Conservation (phyloP, 495 filamentous ascomycete species). For the Hyaloscypha variabilis region DNA sequence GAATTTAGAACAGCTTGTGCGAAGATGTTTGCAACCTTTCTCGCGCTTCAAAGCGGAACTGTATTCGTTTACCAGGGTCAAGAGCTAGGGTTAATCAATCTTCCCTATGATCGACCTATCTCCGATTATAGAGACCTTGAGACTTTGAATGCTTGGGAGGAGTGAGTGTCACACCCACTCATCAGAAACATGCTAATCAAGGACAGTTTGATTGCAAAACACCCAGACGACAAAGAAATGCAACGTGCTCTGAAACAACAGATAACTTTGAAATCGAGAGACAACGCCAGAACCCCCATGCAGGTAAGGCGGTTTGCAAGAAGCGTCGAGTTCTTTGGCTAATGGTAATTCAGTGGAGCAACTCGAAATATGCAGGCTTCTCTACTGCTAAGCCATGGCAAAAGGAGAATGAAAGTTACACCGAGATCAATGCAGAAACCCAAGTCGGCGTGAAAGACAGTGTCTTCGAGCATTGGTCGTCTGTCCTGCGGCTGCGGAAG, state of each 20-base stretch:
- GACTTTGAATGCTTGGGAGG: slow-evolving; percentile 58
- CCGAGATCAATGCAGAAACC: slow-evolving; percentile 49
- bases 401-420: slow-evolving; percentile 56
- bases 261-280: slow-evolving; percentile 54
- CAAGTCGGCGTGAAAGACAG: slow-evolving; percentile 44
- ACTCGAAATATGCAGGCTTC: slow-evolving; percentile 52
- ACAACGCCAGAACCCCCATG: slow-evolving; percentile 62
- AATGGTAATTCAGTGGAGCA: slow-evolving; percentile 46
- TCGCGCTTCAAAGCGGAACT: slow-evolving; percentile 63
- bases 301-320: slow-evolving; percentile 35
- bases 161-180: slow-evolving; percentile 13
- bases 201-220: slow-evolving; percentile 7
- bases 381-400: slow-evolving; percentile 56
- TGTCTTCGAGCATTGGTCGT: slow-evolving; percentile 50
- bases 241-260: slow-evolving; percentile 11
- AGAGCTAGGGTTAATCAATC: slow-evolving; percentile 75
- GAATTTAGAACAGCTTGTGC: slow-evolving; percentile 49
- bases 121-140: slow-evolving; percentile 75
- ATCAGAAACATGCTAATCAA: neutral
- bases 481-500: slow-evolving; percentile 44
- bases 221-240: slow-evolving; percentile 24
- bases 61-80: slow-evolving; percentile 78
- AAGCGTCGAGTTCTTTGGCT: neutral
- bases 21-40: slow-evolving; percentile 67
- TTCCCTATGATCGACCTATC: slow-evolving; percentile 64